Conservation (phyloP, 2,329 filamentous ascomycete genomes). For the Didymella lethalis region DNA sequence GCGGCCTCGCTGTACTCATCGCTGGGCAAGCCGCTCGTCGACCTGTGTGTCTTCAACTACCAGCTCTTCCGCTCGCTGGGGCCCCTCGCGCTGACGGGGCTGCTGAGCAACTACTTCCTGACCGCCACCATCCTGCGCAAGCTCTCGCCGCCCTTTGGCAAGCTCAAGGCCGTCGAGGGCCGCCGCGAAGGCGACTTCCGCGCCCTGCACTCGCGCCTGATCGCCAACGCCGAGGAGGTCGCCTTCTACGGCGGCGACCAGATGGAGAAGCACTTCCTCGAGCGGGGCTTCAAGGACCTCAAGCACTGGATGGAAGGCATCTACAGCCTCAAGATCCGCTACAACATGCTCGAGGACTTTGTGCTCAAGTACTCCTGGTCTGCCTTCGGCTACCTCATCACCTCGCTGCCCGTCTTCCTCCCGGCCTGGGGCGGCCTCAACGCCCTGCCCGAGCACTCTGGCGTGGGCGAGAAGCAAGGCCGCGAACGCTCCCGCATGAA, state of each 20-base stretch:
- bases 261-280: slow-evolving; percentile 92
- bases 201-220: slow-evolving; percentile 85
- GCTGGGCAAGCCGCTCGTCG: slow-evolving; percentile 96
- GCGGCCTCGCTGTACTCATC: slow-evolving; percentile 95
- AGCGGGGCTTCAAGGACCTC: slow-evolving; percentile 89
- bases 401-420: slow-evolving; percentile 90
- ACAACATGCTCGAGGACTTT: slow-evolving; percentile 99
- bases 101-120: slow-evolving; percentile 91
- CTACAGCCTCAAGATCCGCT: slow-evolving; percentile 95
- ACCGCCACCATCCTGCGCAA: slow-evolving; percentile 89
- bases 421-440: slow-evolving; percentile 91
- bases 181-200: slow-evolving; percentile 95
- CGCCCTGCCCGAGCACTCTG: slow-evolving; percentile 71
- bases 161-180: slow-evolving; percentile 94
- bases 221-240: slow-evolving; percentile 96
- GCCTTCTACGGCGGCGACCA: slow-evolving; percentile 96
- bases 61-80: slow-evolving; percentile 93
- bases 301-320: slow-evolving; percentile 98
- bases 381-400: slow-evolving; percentile 93
- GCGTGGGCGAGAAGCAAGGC: slow-evolving; percentile 56
- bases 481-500: slow-evolving; percentile 90
- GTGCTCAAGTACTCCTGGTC: slow-evolving; percentile 99
- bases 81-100: slow-evolving; percentile 82
- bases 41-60: slow-evolving; percentile 97
- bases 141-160: slow-evolving; percentile 93